phyloP scores from a whole-genome alignment of 2,329 filamentous ascomycete genomes.

The Seiridium cupressi region DNA sequence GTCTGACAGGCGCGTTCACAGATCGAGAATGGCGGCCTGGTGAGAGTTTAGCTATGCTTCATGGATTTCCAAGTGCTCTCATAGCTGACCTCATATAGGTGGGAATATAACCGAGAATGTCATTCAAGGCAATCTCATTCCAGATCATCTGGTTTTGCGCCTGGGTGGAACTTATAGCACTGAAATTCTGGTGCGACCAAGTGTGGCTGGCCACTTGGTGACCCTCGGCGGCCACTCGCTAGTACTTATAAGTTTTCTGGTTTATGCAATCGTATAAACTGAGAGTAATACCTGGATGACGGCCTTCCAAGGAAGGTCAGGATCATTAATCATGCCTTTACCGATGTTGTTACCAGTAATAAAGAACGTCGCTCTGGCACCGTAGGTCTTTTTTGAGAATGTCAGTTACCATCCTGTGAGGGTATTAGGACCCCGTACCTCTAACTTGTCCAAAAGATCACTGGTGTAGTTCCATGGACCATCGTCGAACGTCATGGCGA shows the following conservation, averaged over 20 bases:
- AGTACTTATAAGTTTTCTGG: neutral
- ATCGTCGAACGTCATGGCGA: conserved; percentile 65
- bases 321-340: conserved; percentile 49
- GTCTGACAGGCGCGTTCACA: conserved; percentile 24
- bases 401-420: neutral
- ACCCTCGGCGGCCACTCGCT: conserved; percentile 32
- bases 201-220: conserved; percentile 32
- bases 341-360: conserved; percentile 52
- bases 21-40: conserved; percentile 29
- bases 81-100: conserved; percentile 29
- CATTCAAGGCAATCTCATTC: conserved; percentile 32
- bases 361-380: conserved; percentile 64
- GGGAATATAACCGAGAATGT: conserved; percentile 31
- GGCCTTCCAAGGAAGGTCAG: conserved; percentile 28
- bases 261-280: neutral
- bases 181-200: conserved; percentile 32
- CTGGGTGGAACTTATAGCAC: conserved; percentile 24
- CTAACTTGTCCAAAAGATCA: conserved; percentile 53
- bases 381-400: conserved; percentile 39
- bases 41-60: neutral
- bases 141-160: conserved; percentile 29
- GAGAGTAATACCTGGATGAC: conserved; percentile 24
- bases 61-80: neutral
- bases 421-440: conserved; percentile 14
- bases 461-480: conserved; percentile 59